Base-by-base conservation (phyloP, 2,329 filamentous ascomycete genomes). In the Xylaria multiplex region DNA sequence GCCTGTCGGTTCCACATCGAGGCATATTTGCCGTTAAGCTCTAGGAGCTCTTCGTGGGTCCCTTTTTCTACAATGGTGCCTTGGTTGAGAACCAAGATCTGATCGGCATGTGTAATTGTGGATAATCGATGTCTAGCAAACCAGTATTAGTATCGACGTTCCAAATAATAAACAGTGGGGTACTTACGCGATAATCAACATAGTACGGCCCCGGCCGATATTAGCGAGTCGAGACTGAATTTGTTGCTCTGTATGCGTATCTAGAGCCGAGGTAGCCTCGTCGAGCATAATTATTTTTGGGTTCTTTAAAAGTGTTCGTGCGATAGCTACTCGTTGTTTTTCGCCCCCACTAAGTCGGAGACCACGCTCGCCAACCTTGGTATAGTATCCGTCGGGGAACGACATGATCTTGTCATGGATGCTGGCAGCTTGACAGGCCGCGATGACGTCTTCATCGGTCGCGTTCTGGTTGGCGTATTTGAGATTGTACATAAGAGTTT, bases 1-100 rank as follows among this genome's bases (percentile, higher is more conserved):
- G 92, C 93, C 78, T 97, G 93, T 79, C 94, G 95, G 69, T 90
- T 88, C 93, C 93, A 97, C 88, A 97, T 94, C 66, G 89, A 90
- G 11, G 88, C 86, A 75, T 97, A 97, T 66, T 89, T 88, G 13
- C 92, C 93, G 35, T 88, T 88, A 54, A 86, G 81, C 2, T 84
- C 83, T 5, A 97, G 82, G 3, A 97, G 84, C 72, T 95, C 89
- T 16, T 91, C 86, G 75, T 97, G 93, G 0, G 89, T 93, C 16
- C 93, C 93, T 54, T 86, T 85, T 80, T 97, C 93, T 14, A 88
- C 87, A 57, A 97, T 90, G 52, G 86, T 84, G n/a, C 93, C 93
- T 66, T 88, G 87, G 69, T 91, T 89, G 35, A 94, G 83, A 50
- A 96, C 93, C 59, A 93, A 83, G 67, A 97, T 93, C 74, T 94